Evolutionary conservation across 1,284 basidiomycete genomes (phyloP), one percentile per base, ranked within the genome.

Genomic region (Rhodotorula sp.): DNA sequence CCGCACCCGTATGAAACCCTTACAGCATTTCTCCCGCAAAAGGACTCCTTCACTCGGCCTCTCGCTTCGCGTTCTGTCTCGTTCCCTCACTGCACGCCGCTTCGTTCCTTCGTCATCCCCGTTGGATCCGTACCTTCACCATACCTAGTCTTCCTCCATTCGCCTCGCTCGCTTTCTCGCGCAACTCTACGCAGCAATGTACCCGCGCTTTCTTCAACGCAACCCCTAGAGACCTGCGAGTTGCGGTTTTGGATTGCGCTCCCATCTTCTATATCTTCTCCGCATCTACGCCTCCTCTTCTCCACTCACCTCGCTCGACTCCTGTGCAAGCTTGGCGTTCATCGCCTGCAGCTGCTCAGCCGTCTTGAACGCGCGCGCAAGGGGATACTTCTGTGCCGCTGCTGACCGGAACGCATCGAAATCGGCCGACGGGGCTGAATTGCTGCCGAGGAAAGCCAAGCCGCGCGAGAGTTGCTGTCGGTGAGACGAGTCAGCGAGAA

Each of bases 321-420:
- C 39, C 39, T 44, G 39, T 13, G 7, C 27, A 4, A 29, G 29
- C 36, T 62, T 36, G 15, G 55, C 59, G 20, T 60, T 59, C 32
- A 60, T 46, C 30, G 47, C 32, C 20, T 19, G 55, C 17, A 66
- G 32, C 74, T 89, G 86, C 48, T 81, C 82, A 4, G 78, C 72
- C 2, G 82, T 77, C 79, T 86, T 87, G 82, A 90, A 90, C 32
- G 86, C 79, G 10, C 87, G 89, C 29, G 90, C 87, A 30, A 87
- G 79, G 58, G 81, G 80, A 79, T 89, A 90, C 67, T 79, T 84
- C 19, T 66, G 72, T 60, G 85, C 83, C 67, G 86, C 87, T 4
- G 81, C 81, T 55, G 79, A 74, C 27, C 85, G 82, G 81, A 89
- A 89, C 74, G 88, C 87, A 20, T 86, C 85, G 4, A 78, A 79